Conservation (phyloP, 495 filamentous ascomycete species). For the Lepidopterella palustris region DNA sequence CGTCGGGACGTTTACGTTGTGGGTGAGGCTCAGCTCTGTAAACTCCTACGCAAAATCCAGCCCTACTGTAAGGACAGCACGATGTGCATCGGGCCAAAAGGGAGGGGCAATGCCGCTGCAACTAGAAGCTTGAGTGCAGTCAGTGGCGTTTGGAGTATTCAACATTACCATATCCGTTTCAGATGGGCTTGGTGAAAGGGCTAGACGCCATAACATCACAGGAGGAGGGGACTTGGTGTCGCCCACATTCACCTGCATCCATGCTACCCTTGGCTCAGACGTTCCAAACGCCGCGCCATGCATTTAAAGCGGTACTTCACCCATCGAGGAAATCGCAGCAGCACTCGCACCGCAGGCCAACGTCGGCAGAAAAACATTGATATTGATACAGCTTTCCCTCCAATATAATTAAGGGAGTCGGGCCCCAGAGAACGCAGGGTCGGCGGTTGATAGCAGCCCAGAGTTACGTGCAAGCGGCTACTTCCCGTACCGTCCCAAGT, state of each 20-base stretch:
- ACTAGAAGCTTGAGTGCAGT: background rate
- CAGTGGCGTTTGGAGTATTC: background rate
- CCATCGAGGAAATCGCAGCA: conserved; percentile 14
- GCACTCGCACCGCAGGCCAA: conserved; percentile 19
- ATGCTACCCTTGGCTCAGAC: background rate
- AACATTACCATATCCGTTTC: background rate
- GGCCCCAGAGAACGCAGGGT: no score
- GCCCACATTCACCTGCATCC: conserved; percentile 6
- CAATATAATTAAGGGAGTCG: conserved; percentile 22
- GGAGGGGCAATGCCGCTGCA: background rate
- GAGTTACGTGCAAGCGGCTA: background rate
- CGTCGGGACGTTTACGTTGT: background rate
- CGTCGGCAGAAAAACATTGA: conserved; percentile 19
- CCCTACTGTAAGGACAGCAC: background rate
- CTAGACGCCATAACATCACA: background rate
- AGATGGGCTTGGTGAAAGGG: background rate
- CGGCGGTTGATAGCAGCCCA: background rate
- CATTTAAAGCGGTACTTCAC: conserved; percentile 20
- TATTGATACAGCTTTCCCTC: conserved; percentile 27
- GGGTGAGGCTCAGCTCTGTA: background rate
- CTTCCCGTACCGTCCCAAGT: background rate
- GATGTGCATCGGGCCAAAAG: background rate
- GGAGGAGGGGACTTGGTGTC: background rate
- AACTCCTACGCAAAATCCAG: background rate
- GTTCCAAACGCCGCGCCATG: conserved; percentile 6